Evolutionary conservation across 108 stramenopile genomes (phyloP), one percentile per base, ranked within the genome.

Genomic region (Cyclotella atomus): DNA sequence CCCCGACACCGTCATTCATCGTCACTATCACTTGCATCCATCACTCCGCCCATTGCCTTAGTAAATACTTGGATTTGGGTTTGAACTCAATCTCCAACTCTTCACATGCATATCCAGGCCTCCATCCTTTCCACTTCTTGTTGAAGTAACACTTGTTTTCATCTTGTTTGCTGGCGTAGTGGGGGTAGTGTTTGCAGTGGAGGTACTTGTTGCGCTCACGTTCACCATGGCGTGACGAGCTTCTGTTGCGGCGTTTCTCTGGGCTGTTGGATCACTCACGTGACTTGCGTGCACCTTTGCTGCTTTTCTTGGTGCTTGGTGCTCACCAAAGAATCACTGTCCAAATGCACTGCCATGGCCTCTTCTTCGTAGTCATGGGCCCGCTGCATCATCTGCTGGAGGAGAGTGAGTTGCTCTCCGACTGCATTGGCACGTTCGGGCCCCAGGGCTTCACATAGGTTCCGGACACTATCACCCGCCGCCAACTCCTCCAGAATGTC

Each of bases 1-100:
- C 27, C 64, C 21, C 44, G 43, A 65, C 23, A 44, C 64, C 64
- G 44, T 44, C 64, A 44, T 46, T 45, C 23, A 32, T 65, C 64
- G 7, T 44, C 64, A n/a, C 21, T 23, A 25, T 28, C 55, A 7
- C 6, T 28, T n/a, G 47, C 12, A 6, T 41, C 38, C 38, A n/a
- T 41, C 38, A 52, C 50, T 28, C 55, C 55, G 9, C 55, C 55
- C 55, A 56, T 28, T 6, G 25, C 55, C 17, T 28, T 27, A 4
- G 55, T 28, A 56, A 65, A 65, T 45, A 7, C 17, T 65, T 65
- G 44, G 15, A 65, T 46, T 44, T 3, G 38, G 46, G 16, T 7
- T 65, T 21, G n/a, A n/a, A n/a, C n/a, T n/a, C n/a, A n/a, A n/a
- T n/a, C n/a, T n/a, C n/a, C n/a, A n/a, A n/a, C n/a, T 9, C 44